These are phyloP conservation scores for Penicillium sp. DNA, from an alignment of 2,329 filamentous ascomycete genomes.

Conservation along the genomic window DNA sequence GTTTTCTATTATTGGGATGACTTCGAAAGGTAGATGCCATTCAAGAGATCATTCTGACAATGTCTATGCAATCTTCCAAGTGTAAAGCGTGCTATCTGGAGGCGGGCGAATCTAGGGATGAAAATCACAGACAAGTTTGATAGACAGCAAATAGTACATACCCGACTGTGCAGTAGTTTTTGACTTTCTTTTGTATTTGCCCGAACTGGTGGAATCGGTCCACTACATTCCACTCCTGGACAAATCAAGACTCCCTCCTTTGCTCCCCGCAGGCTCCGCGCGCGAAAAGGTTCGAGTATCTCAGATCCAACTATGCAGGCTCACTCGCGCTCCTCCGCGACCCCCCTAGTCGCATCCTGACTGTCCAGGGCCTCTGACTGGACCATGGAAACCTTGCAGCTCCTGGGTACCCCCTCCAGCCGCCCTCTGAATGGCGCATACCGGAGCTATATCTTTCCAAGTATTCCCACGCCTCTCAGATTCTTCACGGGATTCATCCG, in stretches of 20 bases:
- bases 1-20: background rate
- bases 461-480: conserved; percentile 22
- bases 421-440: conserved; percentile 19
- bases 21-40: background rate
- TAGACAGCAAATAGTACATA: background rate
- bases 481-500: conserved; percentile 34
- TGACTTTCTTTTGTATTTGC: background rate
- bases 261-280: background rate
- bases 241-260: background rate
- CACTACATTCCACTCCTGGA: background rate
- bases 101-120: conserved; percentile 21
- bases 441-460: conserved; percentile 27
- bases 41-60: background rate
- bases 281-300: conserved; percentile 20
- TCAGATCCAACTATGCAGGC: conserved; percentile 27
- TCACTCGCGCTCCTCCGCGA: conserved; percentile 10
- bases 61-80: background rate
- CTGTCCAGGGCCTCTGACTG: background rate
- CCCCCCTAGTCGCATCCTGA: conserved; percentile 4
- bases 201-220: background rate
- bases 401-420: conserved; percentile 7
- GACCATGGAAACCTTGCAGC: conserved; percentile 17
- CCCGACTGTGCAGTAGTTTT: background rate
- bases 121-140: conserved; percentile 1
- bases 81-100: background rate